phyloP scores from a whole-genome alignment of 495 filamentous ascomycete species.

The Annulohypoxylon stygium region DNA sequence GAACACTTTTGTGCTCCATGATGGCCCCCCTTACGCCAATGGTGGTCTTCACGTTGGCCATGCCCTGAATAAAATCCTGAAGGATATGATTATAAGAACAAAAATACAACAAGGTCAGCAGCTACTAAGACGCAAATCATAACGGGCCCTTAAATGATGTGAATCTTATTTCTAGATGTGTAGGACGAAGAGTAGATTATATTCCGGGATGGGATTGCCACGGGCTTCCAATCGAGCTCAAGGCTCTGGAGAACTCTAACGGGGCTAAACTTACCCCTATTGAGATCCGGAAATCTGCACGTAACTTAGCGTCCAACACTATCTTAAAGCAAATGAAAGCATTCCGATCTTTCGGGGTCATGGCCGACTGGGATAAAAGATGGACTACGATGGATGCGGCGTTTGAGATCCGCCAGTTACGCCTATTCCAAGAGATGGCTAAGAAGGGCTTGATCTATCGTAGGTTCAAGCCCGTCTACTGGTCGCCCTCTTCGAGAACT shows the following conservation, averaged over 20 bases:
- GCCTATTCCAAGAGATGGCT: conserved; percentile 87
- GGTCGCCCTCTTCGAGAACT: conserved; percentile 91
- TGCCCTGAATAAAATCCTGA: conserved; percentile 96
- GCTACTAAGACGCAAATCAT: neutral
- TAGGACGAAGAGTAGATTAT: conserved; percentile 79
- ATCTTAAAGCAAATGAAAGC: conserved; percentile 83
- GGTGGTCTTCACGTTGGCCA: conserved; percentile 96
- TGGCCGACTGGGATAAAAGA: conserved; percentile 92
- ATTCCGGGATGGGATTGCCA: conserved; percentile 99
- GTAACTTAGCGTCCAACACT: conserved; percentile 78
- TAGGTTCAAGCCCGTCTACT: conserved; percentile 93
- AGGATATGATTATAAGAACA: conserved; percentile 89
- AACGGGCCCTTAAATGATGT: conserved; percentile 9
- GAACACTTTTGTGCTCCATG: conserved; percentile 83
- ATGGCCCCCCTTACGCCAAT: conserved; percentile 98
- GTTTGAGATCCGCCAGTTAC: conserved; percentile 89
- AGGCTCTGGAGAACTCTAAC: conserved; percentile 77
- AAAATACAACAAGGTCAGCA: conserved; percentile 77
- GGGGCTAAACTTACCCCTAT: conserved; percentile 52
- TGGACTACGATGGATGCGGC: conserved; percentile 92
- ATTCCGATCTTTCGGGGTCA: conserved; percentile 87
- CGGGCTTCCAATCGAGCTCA: conserved; percentile 96
- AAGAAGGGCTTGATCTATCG: conserved; percentile 87
- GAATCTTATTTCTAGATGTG: conserved; percentile 21
- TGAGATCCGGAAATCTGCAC: conserved; percentile 76